Evolutionary conservation across 345 rosid genomes (phyloP), one percentile per base, ranked within the genome.

Genomic region (Citrus glauca): DNA sequence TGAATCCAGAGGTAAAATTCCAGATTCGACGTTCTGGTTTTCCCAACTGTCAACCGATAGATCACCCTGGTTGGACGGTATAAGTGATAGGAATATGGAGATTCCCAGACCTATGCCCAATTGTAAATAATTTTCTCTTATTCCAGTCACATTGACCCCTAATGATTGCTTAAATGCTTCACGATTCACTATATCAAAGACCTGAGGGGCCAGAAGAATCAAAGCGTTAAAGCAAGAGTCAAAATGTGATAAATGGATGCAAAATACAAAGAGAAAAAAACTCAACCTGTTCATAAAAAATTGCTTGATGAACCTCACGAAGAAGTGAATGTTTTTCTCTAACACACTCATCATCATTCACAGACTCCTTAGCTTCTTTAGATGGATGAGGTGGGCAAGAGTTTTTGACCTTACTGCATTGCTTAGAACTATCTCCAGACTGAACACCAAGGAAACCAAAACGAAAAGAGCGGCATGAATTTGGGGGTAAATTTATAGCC

Each of bases 241-340:
- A 71, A 40, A 70, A 71, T 61, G 65, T 50, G 66, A 53, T 24
- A 63, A 57, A 64, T 68, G 66, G 55, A 30, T 69, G 71, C 33
- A 53, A 50, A 13, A 10, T 68, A 65, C 32, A 59, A 62, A 45
- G 24, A 65, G 35, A 73, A 74, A 17, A 50, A 68, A 74, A 71
- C 61, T 24, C 24, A 57, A 94, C 98, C 97, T 90, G 97, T 87
- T 96, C 98, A 67, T 90, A 76, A 78, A 96, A 96, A 72, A 94
- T 96, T 65, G 99, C 86, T 75, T 72, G 89, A 86, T 96, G 98
- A 83, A 90, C 90, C 83, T 84, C 83, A 66, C 97, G 90, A 75
- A 92, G 91, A 70, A 88, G 85, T 9, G 81, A 86, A 81, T 92
- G 95, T 74, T 88, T 91, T 77, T 80, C 86, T 84, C 84, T 89